These are phyloP conservation scores for Annulohypoxylon moriforme DNA, from an alignment of 495 filamentous ascomycete genomes.

Conservation along the genomic window DNA sequence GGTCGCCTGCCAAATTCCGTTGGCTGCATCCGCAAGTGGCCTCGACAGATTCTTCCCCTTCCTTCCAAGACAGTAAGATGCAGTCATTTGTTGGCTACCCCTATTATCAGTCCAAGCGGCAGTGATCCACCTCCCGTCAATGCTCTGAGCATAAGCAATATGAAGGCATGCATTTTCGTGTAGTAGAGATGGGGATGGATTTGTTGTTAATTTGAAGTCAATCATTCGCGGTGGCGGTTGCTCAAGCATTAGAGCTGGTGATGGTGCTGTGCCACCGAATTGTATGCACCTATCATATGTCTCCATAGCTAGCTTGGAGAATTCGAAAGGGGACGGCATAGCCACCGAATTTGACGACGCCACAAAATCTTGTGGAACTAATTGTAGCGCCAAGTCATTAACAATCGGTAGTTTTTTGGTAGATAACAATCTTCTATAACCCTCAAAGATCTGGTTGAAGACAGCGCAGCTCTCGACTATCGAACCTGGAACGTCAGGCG, in stretches of 20 bases:
- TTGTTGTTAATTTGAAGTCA: slow-evolving; percentile 78
- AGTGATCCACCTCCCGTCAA: slow-evolving; percentile 86
- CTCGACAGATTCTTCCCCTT: slow-evolving; percentile 67
- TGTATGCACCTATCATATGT: slow-evolving; percentile 86
- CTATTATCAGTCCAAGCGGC: slow-evolving; percentile 92
- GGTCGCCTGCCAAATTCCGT: slow-evolving; percentile 89
- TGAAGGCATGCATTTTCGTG: slow-evolving; percentile 87
- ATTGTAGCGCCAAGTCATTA: slow-evolving; percentile 83
- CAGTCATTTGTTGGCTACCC: slow-evolving; percentile 78
- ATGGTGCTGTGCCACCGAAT: slow-evolving; percentile 62
- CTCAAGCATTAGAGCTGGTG: slow-evolving; percentile 78
- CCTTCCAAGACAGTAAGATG: slow-evolving; percentile 81
- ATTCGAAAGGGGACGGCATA: slow-evolving; percentile 73
- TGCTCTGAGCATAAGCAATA: slow-evolving; percentile 83
- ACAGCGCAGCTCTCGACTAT: slow-evolving; percentile 81
- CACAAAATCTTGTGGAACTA: slow-evolving; percentile 79
- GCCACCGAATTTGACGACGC: slow-evolving; percentile 72
- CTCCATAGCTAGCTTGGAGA: slow-evolving; percentile 78
- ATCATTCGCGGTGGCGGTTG: slow-evolving; percentile 75
- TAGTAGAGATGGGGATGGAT: slow-evolving; percentile 77
- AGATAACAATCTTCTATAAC: slow-evolving; percentile 67
- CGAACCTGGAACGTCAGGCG: slow-evolving; percentile 70
- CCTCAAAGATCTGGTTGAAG: slow-evolving; percentile 79
- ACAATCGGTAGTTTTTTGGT: slow-evolving; percentile 61
- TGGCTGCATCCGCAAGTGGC: slow-evolving; percentile 70